These are phyloP conservation scores for Xylaria curta DNA, from an alignment of 495 filamentous ascomycete genomes.

Conservation along the genomic window DNA sequence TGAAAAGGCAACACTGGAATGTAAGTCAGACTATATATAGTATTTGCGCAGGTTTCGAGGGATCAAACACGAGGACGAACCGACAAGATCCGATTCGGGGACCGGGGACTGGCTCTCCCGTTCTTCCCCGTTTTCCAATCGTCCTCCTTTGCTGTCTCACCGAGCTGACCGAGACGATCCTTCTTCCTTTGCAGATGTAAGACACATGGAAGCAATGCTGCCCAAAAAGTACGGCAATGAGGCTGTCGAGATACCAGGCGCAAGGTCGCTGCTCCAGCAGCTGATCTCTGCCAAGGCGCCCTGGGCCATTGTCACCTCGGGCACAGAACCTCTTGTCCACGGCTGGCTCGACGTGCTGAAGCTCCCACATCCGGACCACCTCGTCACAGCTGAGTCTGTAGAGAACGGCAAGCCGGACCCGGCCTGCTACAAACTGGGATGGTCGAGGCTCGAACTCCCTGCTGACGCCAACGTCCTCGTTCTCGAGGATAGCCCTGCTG, in stretches of 20 bases:
- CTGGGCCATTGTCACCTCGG: conserved; percentile 95
- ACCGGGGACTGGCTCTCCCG: conserved; percentile 1
- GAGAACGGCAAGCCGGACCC: conserved; percentile 87
- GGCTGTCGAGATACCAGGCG: conserved; percentile 82
- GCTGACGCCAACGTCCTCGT: conserved; percentile 66
- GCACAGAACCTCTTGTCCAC: conserved; percentile 77
- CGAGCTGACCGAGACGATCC: conserved; percentile 23
- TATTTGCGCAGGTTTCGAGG: not conserved
- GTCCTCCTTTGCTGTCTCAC: conserved; percentile 13
- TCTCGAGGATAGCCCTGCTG: conserved; percentile 92
- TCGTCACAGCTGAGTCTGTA: conserved; percentile 89
- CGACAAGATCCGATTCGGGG: not conserved
- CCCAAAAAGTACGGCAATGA: conserved; percentile 77
- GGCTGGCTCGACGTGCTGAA: conserved; percentile 85
- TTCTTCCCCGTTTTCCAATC: conserved; percentile 13
- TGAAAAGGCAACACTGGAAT: conserved; percentile 88
- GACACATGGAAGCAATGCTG: conserved; percentile 75
- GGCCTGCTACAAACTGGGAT: conserved; percentile 79
- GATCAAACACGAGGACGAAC: conserved; percentile 9
- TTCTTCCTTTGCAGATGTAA: conserved; percentile 66
- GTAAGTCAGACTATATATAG: conserved; percentile 55
- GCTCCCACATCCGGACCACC: conserved; percentile 72
- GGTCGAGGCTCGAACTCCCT: conserved; percentile 63
- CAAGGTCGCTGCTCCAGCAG: conserved; percentile 49
- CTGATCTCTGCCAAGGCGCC: conserved; percentile 57